Evolutionary conservation across 192 early-diverging fungal genomes (phyloP).

Genomic region (Paraglomus brasilianum): DNA sequence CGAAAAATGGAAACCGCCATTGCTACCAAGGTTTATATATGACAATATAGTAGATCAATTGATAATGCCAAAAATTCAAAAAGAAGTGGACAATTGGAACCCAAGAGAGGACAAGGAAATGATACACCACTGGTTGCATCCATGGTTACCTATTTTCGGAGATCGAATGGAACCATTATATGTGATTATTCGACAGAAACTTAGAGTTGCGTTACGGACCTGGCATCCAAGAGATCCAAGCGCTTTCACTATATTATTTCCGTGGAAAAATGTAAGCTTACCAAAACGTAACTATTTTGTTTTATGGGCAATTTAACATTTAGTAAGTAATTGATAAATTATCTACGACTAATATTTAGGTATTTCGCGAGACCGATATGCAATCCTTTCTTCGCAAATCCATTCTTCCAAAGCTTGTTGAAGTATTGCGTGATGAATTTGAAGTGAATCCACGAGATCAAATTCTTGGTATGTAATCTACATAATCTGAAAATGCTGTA

Average conservation of each 20-base stretch:
- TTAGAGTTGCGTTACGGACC: slow-evolving; percentile 50
- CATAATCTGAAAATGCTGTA: not conserved
- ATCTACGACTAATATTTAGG: slow-evolving; percentile 19
- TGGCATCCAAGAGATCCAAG: slow-evolving; percentile 67
- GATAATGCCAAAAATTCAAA: slow-evolving; percentile 72
- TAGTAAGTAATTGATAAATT: not conserved
- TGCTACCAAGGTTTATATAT: slow-evolving; percentile 71
- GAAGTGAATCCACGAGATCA: slow-evolving; percentile 72
- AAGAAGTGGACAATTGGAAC: slow-evolving; percentile 63
- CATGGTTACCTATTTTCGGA: slow-evolving; percentile 72
- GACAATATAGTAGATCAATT: slow-evolving; percentile 78
- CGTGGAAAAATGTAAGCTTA: slow-evolving; percentile 62
- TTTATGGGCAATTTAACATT: too few relatives aligned
- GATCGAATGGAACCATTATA: slow-evolving; percentile 52
- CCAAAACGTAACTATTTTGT: too few relatives aligned
- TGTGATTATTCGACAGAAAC: slow-evolving; percentile 60
- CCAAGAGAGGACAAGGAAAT: slow-evolving; percentile 52
- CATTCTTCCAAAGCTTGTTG: slow-evolving; percentile 71
- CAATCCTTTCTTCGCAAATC: slow-evolving; percentile 58
- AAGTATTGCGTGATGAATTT: slow-evolving; percentile 60
- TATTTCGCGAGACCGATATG: slow-evolving; percentile 58
- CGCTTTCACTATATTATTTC: slow-evolving; percentile 49
- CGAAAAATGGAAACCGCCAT: slow-evolving; percentile 63
- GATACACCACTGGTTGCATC: slow-evolving; percentile 77
- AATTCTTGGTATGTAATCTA: slow-evolving; percentile 41